Conservation (phyloP, 1,284 basidiomycete genomes). For the Heterobasidion irregulare region DNA sequence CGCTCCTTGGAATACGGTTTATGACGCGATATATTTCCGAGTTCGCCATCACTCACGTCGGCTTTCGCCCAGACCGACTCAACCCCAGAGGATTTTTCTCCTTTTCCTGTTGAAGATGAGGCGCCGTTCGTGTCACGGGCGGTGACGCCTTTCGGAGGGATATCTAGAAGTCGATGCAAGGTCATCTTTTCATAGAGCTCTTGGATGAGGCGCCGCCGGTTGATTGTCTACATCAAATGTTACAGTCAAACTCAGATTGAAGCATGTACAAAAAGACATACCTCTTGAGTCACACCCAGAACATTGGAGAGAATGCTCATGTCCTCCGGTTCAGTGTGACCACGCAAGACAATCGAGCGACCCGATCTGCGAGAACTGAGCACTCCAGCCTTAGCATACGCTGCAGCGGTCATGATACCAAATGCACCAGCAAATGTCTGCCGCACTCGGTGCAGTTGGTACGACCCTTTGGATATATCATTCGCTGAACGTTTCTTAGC, state of each 20-base stretch:
- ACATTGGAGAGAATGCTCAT: slow-evolving; percentile 78
- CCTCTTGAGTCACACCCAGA: slow-evolving; percentile 79
- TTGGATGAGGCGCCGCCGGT: slow-evolving; percentile 59
- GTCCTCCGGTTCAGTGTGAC: slow-evolving; percentile 45
- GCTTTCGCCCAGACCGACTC: slow-evolving; percentile 29
- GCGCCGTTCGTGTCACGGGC: slow-evolving; percentile 2
- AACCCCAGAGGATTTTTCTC: slow-evolving; percentile 18
- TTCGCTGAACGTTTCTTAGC: slow-evolving; percentile 49
- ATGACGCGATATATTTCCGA: background rate
- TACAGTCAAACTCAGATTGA: slow-evolving; percentile 1
- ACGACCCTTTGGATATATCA: slow-evolving; percentile 89
- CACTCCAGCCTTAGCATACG: slow-evolving; percentile 51
- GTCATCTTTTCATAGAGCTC: slow-evolving; percentile 59
- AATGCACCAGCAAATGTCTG: slow-evolving; percentile 83
- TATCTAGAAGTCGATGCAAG: slow-evolving; percentile 55
- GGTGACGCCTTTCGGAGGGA: slow-evolving; percentile 26
- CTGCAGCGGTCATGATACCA: slow-evolving; percentile 70
- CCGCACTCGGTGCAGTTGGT: slow-evolving; percentile 75
- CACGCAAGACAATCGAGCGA: slow-evolving; percentile 35
- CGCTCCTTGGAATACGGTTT: background rate
- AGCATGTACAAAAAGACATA: slow-evolving; percentile 24
- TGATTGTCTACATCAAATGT: slow-evolving; percentile 48
- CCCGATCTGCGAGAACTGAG: slow-evolving; percentile 45
- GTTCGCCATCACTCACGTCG: slow-evolving; percentile 26
- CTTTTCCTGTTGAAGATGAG: background rate